Percentiles rank a stretch among this genome's conserved stretches.
Evolutionary conservation across 768 basidiomycete genomes (phyloP).

Genomic region (Lentinula aciculospora): DNA sequence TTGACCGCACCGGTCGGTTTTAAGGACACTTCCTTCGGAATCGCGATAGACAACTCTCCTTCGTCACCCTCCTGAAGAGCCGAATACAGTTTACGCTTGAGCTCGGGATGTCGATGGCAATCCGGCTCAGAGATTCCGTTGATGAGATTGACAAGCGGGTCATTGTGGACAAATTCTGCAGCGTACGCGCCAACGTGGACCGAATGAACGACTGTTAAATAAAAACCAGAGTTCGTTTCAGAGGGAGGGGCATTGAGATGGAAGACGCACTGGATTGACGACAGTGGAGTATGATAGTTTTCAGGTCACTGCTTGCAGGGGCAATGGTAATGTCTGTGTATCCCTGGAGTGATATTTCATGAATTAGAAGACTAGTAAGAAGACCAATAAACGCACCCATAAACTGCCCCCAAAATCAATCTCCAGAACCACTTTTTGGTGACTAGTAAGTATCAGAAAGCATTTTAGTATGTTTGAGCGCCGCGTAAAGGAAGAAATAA

Average conservation of each 20-base stretch:
- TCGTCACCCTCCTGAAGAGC: conserved; percentile 90
- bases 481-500: conserved; percentile 23
- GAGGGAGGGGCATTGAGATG: background rate
- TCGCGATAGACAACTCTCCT: conserved; percentile 88
- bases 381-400: conserved; percentile 49
- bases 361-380: background rate
- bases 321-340: conserved; percentile 90
- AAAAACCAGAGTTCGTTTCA: conserved; percentile 12
- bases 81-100: conserved; percentile 88
- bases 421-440: conserved; percentile 94
- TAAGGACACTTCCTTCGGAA: conserved; percentile 68
- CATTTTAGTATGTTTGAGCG: conserved; percentile 32
- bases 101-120: conserved; percentile 85
- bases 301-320: conserved; percentile 74
- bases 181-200: conserved; percentile 67
- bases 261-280: conserved; percentile 73
- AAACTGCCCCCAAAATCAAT: conserved; percentile 87
- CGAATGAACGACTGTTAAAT: conserved; percentile 55
- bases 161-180: conserved; percentile 75
- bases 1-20: conserved; percentile 52
- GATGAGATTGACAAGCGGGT: conserved; percentile 63
- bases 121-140: conserved; percentile 53
- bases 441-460: conserved; percentile 68
- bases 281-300: conserved; percentile 82
- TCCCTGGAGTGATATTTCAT: conserved; percentile 47